Base-by-base conservation (phyloP, 2,329 filamentous ascomycete genomes). In the Alternaria triticimaculans region DNA sequence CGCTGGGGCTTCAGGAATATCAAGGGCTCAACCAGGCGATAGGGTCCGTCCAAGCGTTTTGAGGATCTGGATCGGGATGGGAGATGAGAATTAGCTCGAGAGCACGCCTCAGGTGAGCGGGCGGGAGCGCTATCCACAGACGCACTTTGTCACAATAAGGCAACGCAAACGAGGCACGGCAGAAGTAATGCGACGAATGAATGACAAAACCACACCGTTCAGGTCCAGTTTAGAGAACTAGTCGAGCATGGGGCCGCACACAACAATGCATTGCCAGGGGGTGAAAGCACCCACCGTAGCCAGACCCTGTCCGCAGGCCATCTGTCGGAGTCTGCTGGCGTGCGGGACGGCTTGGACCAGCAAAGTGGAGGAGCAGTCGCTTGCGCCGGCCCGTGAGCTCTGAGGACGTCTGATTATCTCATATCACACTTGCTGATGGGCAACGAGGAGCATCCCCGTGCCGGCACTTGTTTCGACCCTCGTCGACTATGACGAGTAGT, bases 31-130 rank as follows among this genome's bases (percentile, higher is more conserved):
- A 80, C 78, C 78, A 75, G 78, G 78, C 73, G 77, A 78, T 79
- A 75, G 78, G 77, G 76, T 76, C 77, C 74, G 79, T 80, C 79
- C 77, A 75, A 80, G 79, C 79, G 74, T 76, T 74, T 68, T 67
- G 67, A 56, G 74, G 75, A 78, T 80, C 79, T 80, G 76, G 77
- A 81, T 81, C 77, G 78, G 76, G 74, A 75, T 70, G 75, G 74
- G 75, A 73, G 72, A 74, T 73, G 74, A 69, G 56, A 49, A 72
- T 68, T 51, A 70, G 74, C 72, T 75, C 74, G 71, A 76, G 75
- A 74, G 75, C 71, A 73, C 64, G 72, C 71, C 74, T 76, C 75
- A 76, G 77, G 74, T 75, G 74, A 76, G 72, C 68, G 67, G 72
- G 66, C 70, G 74, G 72, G 69, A 75, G 74, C 76, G 76, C 76